Conservation (phyloP, 2,329 filamentous ascomycete species). For the Ophiostoma australiae region DNA sequence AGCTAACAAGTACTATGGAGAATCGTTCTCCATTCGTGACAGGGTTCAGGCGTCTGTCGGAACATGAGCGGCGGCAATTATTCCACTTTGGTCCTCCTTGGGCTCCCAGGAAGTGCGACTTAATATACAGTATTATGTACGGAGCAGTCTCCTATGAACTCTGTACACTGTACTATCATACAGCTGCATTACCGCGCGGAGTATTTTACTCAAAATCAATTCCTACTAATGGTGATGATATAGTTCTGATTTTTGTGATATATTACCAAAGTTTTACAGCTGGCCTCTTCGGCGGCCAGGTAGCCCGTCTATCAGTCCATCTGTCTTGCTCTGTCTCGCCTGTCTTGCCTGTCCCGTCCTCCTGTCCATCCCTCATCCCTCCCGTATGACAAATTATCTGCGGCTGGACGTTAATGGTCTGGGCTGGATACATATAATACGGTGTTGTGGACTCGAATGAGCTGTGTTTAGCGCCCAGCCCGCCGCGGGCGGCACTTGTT, state of each 20-base stretch:
- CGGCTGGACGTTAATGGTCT: background rate
- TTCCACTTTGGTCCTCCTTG: background rate
- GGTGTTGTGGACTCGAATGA: background rate
- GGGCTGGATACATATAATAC: background rate
- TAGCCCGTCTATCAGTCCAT: background rate
- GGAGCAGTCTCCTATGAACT: background rate
- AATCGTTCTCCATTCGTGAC: background rate
- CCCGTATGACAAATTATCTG: conserved; percentile 3
- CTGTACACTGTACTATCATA: background rate
- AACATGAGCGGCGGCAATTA: background rate
- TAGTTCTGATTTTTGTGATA: background rate
- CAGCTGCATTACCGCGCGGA: background rate
- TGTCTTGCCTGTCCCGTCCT: background rate
- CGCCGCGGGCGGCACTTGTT: background rate
- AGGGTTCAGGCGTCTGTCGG: conserved; percentile 6
- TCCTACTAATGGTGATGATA: background rate
- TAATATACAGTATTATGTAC: background rate
- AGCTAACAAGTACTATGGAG: background rate
- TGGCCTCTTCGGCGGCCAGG: background rate
- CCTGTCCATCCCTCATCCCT: background rate
- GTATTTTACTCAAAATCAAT: background rate
- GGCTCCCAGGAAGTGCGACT: background rate
- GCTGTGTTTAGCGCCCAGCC: background rate
- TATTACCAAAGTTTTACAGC: background rate
- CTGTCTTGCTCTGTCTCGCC: background rate